A percentile compares a stretch with the other conserved stretches of the same genome.
phyloP scores from a whole-genome alignment of 1,284 basidiomycete genomes.

The Neonothopanus nambi region DNA sequence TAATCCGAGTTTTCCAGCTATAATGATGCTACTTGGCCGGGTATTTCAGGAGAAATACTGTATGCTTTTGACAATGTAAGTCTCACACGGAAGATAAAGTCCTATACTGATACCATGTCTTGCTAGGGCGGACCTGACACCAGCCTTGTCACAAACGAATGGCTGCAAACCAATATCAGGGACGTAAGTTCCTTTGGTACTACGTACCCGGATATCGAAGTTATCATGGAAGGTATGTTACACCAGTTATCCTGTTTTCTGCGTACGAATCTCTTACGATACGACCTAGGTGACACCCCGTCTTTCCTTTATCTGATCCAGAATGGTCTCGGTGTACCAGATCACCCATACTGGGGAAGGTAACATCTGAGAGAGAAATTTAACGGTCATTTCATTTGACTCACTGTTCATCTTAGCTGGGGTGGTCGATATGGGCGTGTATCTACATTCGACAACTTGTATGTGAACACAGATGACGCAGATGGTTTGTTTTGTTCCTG shows the following conservation, averaged over 20 bases:
- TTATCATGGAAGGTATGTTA: slow-evolving; percentile 4
- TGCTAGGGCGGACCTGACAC: slow-evolving; percentile 13
- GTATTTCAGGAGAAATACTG: slow-evolving; percentile 15
- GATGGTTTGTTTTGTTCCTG: neutral
- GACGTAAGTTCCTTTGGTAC: slow-evolving; percentile 13
- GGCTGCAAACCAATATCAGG: slow-evolving; percentile 16
- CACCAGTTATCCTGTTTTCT: neutral
- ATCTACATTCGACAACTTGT: neutral
- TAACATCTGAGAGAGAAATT: too few species aligned
- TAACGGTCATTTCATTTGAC: too few species aligned
- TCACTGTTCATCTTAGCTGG: slow-evolving; percentile 6
- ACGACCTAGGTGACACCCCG: slow-evolving; percentile 12
- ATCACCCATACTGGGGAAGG: slow-evolving; percentile 15
- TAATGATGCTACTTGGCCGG: slow-evolving; percentile 7
- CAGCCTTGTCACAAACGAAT: slow-evolving; percentile 15
- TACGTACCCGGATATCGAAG: slow-evolving; percentile 13
- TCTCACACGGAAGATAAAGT: neutral
- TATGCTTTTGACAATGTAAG: slow-evolving; percentile 8
- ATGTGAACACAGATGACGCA: slow-evolving; percentile 7
- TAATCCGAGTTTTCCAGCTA: neutral
- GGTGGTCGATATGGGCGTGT: slow-evolving; percentile 15
- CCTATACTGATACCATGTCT: neutral
- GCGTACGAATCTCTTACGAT: neutral
- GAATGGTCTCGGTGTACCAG: slow-evolving; percentile 15
- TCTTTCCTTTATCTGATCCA: slow-evolving; percentile 16